Percentiles rank a stretch among this genome's conserved stretches.
phyloP scores from a whole-genome alignment of 2,329 filamentous ascomycete genomes.

The Trichoderma koningii region DNA sequence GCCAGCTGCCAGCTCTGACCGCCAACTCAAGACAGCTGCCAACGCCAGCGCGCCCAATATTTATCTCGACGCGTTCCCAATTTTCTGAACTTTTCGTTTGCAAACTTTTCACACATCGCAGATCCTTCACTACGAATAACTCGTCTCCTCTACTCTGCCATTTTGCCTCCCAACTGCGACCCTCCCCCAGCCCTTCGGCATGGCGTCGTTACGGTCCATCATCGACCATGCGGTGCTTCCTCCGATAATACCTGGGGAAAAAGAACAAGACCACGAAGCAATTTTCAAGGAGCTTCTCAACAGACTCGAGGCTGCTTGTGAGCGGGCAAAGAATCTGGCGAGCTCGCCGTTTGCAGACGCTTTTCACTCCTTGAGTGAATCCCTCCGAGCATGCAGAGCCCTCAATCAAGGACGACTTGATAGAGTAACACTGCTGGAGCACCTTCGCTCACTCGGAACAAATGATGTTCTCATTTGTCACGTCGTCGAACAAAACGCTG shows the following conservation, averaged over 20 bases:
- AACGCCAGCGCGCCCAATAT: background rate
- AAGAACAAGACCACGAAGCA: constrained; percentile 20
- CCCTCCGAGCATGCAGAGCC: background rate
- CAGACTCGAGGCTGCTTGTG: constrained; percentile 6
- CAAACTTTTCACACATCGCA: background rate
- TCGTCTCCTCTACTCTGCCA: too few species aligned
- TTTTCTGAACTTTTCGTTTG: background rate
- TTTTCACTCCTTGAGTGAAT: background rate
- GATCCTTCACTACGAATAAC: background rate
- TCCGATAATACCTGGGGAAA: constrained; percentile 27
- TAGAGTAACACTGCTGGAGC: background rate
- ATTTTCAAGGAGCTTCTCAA: constrained; percentile 25
- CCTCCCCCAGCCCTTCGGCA: background rate
- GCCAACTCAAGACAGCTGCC: background rate
- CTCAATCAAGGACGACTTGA: constrained; percentile 17
- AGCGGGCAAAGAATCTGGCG: background rate
- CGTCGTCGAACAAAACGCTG: constrained; percentile 39
- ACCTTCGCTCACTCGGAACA: too few species aligned
- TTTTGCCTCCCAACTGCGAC: background rate
- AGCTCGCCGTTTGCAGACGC: background rate
- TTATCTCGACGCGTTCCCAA: background rate
- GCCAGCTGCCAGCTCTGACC: background rate
- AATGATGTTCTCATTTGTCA: constrained; percentile 27
- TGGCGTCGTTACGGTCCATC: constrained; percentile 26
- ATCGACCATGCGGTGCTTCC: constrained; percentile 35